phyloP scores from a whole-genome alignment of 2,329 filamentous ascomycete genomes.

The Fusarium sarcochroum region DNA sequence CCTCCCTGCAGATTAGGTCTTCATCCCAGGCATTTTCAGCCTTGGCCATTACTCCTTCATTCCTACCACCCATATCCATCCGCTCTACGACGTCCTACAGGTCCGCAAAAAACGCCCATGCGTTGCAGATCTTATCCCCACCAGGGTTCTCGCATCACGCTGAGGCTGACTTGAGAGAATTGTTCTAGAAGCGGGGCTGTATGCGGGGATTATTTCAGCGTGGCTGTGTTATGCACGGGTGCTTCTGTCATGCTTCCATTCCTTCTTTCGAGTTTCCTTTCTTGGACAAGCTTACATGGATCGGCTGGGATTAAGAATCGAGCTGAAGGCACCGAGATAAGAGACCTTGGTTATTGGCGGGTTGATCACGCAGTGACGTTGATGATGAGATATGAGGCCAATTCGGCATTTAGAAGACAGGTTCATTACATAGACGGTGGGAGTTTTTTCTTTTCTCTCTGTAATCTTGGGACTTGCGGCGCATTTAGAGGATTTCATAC shows the following conservation, averaged over 20 bases:
- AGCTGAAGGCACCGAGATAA: conserved; percentile 43
- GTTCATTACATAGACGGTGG: conserved; percentile 36
- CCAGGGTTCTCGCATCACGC: conserved; percentile 23
- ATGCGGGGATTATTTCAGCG: conserved; percentile 39
- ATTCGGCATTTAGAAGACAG: conserved; percentile 28
- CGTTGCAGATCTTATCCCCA: conserved; percentile 37
- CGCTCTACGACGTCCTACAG: conserved; percentile 13
- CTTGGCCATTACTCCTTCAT: conserved; percentile 29
- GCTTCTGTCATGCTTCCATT: conserved; percentile 43
- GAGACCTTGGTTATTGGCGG: conserved; percentile 30
- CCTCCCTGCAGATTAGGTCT: conserved; percentile 9
- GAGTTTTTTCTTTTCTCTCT: conserved; percentile 23
- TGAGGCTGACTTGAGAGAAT: conserved; percentile 51
- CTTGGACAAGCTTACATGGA: conserved; percentile 10
- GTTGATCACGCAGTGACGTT: conserved; percentile 39
- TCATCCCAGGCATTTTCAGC: conserved; percentile 21
- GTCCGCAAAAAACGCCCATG: conserved; percentile 40
- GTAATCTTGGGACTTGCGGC: conserved; percentile 5
- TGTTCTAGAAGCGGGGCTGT: conserved; percentile 51
- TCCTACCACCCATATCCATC: conserved; percentile 22
- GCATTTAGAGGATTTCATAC: conserved; percentile 20
- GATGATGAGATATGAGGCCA: conserved; percentile 40
- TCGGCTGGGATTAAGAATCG: conserved; percentile 10
- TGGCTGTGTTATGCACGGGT: conserved; percentile 36
- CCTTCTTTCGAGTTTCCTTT: conserved; percentile 44